phyloP scores from a whole-genome alignment of 2,329 filamentous ascomycete species.

The Dothistroma septosporum region DNA sequence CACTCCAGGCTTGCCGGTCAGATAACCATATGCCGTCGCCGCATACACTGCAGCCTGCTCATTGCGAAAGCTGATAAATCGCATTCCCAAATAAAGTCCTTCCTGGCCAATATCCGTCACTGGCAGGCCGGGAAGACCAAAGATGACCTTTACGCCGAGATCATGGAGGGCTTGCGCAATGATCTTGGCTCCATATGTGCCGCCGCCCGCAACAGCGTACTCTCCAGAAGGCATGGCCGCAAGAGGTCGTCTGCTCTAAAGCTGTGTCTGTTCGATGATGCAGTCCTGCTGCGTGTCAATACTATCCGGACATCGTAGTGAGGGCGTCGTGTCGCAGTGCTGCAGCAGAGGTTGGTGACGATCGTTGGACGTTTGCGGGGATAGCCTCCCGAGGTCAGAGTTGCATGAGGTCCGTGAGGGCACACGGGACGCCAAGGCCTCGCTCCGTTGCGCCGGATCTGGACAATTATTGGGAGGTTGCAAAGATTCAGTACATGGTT shows the following conservation, averaged over 20 bases:
- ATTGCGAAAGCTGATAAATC: slow-evolving; percentile 57
- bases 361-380: neutral
- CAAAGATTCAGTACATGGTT: neutral
- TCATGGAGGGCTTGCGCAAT: slow-evolving; percentile 49
- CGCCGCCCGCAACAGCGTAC: neutral
- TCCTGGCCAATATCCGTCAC: slow-evolving; percentile 56
- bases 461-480: neutral
- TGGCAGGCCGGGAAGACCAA: slow-evolving; percentile 54
- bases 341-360: neutral
- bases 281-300: neutral
- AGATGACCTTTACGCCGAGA: slow-evolving; percentile 49
- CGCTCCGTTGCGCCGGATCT: neutral
- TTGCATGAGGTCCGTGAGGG: neutral
- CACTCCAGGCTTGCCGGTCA: slow-evolving; percentile 54
- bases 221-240: neutral
- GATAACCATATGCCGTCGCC: slow-evolving; percentile 55
- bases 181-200: slow-evolving; percentile 40
- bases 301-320: neutral
- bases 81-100: slow-evolving; percentile 53
- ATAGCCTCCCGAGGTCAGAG: neutral
- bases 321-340: neutral
- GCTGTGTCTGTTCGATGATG: neutral
- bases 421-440: neutral
- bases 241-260: neutral
- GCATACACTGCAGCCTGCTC: slow-evolving; percentile 58